phyloP scores from a whole-genome alignment of 352 stramenopile genomes.

The Pythium chondricola region DNA sequence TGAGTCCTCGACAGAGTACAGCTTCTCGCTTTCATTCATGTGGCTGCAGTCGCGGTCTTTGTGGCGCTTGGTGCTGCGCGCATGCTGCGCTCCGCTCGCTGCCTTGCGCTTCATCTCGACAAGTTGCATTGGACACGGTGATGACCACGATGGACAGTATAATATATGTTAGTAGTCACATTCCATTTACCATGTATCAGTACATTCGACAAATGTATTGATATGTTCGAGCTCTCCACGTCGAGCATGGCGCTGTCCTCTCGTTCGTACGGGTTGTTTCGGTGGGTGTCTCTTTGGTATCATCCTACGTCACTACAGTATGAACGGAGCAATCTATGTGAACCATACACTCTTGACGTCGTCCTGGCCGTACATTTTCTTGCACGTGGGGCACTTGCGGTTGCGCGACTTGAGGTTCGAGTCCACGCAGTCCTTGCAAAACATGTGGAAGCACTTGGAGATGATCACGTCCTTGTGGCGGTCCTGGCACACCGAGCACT shows the following conservation, averaged over 20 bases:
- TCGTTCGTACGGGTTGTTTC: no score
- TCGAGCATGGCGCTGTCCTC: no score
- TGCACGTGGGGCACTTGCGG: constrained; percentile 86
- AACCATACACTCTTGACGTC: constrained; percentile 84
- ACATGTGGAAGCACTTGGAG: constrained; percentile 87
- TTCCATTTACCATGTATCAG: no score
- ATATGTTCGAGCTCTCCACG: no score
- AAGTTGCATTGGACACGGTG: no score
- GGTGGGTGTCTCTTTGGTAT: no score
- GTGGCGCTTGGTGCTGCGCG: constrained; percentile 24
- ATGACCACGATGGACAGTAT: no score
- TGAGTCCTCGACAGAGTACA: constrained; percentile 48
- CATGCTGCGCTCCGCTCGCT: constrained; percentile 12
- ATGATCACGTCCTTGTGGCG: constrained; percentile 84
- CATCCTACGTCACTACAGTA: no score
- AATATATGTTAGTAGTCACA: no score
- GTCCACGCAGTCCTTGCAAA: constrained; percentile 85
- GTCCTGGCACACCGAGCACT: constrained; percentile 83
- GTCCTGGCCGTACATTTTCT: constrained; percentile 89
- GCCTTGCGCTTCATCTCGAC: constrained; percentile 41
- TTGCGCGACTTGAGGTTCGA: constrained; percentile 86
- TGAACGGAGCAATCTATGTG: no score
- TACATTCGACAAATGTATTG: background rate
- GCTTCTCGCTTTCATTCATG: constrained; percentile 9
- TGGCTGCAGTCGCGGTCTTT: constrained; percentile 6